Evolutionary conservation across 1,284 basidiomycete genomes (phyloP), one percentile per base, ranked within the genome.

Genomic region (Laetiporus sulphureus): DNA sequence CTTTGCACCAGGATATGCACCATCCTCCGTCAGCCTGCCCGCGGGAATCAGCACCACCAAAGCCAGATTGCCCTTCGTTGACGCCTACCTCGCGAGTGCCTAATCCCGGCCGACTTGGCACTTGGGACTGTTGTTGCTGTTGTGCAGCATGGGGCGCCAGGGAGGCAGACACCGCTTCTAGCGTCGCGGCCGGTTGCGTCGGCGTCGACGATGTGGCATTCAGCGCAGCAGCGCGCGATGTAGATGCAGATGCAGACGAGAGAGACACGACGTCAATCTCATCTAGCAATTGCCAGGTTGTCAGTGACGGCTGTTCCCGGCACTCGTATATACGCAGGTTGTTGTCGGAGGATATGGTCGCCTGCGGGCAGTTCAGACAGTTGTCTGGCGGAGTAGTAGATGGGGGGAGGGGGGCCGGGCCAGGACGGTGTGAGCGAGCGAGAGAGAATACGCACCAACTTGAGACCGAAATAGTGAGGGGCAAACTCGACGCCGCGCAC

Each of bases 1-100:
- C 93, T 56, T 90, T 89, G 62, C 92, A 96, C 91, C 92, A 97
- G 16, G 84, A 86, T 33, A 97, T 62, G 46, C 83, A 84, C 91
- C 92, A 96, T 0, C 89, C 93, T 7, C 91, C 91, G 46, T 90
- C 83, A 1, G 89, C 89, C 59, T 61, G 20, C 15, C 25, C 22
- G 7, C 20, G 15, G 18, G 32, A 11, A 39, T 18, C 5, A 11
- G 4, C 10, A 19, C 23, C 13, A 20, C 21, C 30, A 20, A 8
- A 23, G 24, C n/a, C 11, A 22, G 25, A 1, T 15, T 5, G 12
- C 2, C 7, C 13, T 16, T 11, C n/a, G 20, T 8, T 19, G 11
- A 22, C 4, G 19, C 52, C 37, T 32, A 57, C 59, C 51, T 89
- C 87, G 23, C 78, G 68, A 50, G 77, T 79, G 0, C 80, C 81